phyloP scores from a whole-genome alignment of 306 rosid species.

The Albizia julibrissin region DNA sequence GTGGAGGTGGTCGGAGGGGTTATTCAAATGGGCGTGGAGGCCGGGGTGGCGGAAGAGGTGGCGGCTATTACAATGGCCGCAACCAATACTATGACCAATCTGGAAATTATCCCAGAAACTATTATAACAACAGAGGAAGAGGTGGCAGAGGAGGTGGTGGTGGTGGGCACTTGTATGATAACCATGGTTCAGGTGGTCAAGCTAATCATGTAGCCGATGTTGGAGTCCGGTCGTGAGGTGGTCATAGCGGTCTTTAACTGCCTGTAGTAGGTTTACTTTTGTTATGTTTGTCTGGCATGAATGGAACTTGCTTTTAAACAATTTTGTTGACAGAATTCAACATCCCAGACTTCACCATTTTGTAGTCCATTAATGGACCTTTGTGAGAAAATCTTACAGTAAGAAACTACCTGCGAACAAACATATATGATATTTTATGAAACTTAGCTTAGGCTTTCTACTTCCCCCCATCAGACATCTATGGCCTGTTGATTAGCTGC shows the following conservation, averaged over 20 bases:
- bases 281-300: constrained; percentile 40
- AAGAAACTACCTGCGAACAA: constrained; percentile 18
- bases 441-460: constrained; percentile 11
- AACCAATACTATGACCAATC: constrained; percentile 82
- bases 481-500: neutral
- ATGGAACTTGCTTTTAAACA: constrained; percentile 40
- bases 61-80: constrained; percentile 77
- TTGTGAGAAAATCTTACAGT: constrained; percentile 33
- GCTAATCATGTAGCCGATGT: constrained; percentile 60
- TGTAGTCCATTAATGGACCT: constrained; percentile 41
- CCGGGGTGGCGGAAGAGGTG: constrained; percentile 65
- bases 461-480: neutral
- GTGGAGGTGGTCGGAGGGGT: constrained; percentile 81
- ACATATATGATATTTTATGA: constrained; percentile 20
- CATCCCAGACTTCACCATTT: constrained; percentile 47
- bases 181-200: constrained; percentile 54
- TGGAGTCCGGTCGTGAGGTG: constrained; percentile 67
- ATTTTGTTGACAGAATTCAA: constrained; percentile 39
- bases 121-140: constrained; percentile 71
- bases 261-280: constrained; percentile 48
- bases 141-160: constrained; percentile 58
- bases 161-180: constrained; percentile 57
- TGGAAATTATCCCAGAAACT: constrained; percentile 72
- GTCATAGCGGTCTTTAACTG: constrained; percentile 44
- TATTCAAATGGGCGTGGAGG: constrained; percentile 82